These are phyloP conservation scores for Trichoderma lentiforme DNA, from an alignment of 2,329 filamentous ascomycete genomes.

Conservation along the genomic window DNA sequence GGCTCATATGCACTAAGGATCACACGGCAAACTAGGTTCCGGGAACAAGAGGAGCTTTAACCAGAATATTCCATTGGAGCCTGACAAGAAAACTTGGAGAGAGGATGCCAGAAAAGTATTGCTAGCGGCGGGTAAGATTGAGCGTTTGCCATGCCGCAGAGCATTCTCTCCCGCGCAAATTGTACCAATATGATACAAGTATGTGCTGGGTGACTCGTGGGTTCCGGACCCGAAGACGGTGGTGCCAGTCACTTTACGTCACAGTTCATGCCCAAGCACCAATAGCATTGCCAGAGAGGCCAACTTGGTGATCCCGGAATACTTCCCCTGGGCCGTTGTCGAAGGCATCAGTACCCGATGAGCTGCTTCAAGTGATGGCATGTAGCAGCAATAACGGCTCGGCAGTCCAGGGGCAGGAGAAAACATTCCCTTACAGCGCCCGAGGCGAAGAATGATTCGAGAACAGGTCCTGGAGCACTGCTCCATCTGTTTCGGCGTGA, in stretches of 20 bases:
- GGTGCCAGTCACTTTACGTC: neutral
- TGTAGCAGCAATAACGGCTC: neutral
- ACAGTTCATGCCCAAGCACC: neutral
- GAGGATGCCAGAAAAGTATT: neutral
- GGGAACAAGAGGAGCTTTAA: neutral
- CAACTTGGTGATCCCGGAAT: neutral
- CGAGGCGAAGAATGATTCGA: slow-evolving; percentile 16
- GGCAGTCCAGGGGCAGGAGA: neutral
- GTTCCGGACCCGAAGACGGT: neutral
- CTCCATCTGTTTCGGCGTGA: neutral
- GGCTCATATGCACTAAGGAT: neutral
- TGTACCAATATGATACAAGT: neutral
- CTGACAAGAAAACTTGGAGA: neutral
- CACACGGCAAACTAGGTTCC: neutral
- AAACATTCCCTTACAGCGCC: neutral
- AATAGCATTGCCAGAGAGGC: neutral
- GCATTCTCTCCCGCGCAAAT: neutral
- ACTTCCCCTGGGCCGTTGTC: neutral
- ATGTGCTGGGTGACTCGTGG: neutral
- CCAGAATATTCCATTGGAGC: neutral
- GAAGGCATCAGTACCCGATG: neutral
- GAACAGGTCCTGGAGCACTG: neutral
- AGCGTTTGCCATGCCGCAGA: neutral
- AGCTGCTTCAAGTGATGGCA: neutral
- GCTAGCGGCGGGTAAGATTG: neutral